A percentile compares a stretch with the other conserved stretches of the same genome.
phyloP scores from a whole-genome alignment of 148 eudicot species.

The Spergularia bocconei region DNA sequence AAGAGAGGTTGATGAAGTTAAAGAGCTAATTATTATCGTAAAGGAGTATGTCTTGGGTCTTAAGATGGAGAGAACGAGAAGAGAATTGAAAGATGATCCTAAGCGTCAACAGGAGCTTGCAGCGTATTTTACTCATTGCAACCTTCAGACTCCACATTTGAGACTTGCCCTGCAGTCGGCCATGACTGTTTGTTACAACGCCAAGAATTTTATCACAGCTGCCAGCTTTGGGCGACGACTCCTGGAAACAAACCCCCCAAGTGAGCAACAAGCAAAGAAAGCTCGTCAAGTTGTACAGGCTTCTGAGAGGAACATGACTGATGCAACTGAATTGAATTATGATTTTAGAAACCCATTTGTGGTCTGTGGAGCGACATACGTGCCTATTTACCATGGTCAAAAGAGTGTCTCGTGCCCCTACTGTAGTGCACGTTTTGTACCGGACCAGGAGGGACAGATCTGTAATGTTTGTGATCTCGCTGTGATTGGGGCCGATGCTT shows the following conservation, averaged over 20 bases:
- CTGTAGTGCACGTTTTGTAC: slow-evolving; percentile 74
- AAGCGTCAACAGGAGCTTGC: slow-evolving; percentile 90
- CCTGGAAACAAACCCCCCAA: slow-evolving; percentile 67
- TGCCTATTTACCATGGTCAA: slow-evolving; percentile 86
- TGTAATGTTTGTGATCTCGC: slow-evolving; percentile 87
- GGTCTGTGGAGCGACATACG: slow-evolving; percentile 80
- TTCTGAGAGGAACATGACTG: slow-evolving; percentile 81
- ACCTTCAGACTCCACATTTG: slow-evolving; percentile 76
- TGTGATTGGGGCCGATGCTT: slow-evolving; percentile 80
- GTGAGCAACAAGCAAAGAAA: slow-evolving; percentile 61
- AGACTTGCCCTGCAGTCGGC: slow-evolving; percentile 80
- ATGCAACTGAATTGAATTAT: slow-evolving; percentile 65
- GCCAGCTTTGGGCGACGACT: slow-evolving; percentile 82
- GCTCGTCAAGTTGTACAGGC: slow-evolving; percentile 78
- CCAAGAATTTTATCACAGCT: slow-evolving; percentile 65
- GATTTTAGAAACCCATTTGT: slow-evolving; percentile 96
- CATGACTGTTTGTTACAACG: slow-evolving; percentile 65
- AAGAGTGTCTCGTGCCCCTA: slow-evolving; percentile 78
- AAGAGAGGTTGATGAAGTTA: slow-evolving; percentile 91
- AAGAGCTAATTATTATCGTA: slow-evolving; percentile 70
- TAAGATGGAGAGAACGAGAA: slow-evolving; percentile 79
- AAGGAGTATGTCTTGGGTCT: slow-evolving; percentile 84
- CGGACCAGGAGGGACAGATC: slow-evolving; percentile 69
- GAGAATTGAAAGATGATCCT: slow-evolving; percentile 62
- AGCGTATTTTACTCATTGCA: slow-evolving; percentile 92